Evolutionary conservation across 305 asterid genomes (phyloP).

Genomic region (Fraxinus sp.): DNA sequence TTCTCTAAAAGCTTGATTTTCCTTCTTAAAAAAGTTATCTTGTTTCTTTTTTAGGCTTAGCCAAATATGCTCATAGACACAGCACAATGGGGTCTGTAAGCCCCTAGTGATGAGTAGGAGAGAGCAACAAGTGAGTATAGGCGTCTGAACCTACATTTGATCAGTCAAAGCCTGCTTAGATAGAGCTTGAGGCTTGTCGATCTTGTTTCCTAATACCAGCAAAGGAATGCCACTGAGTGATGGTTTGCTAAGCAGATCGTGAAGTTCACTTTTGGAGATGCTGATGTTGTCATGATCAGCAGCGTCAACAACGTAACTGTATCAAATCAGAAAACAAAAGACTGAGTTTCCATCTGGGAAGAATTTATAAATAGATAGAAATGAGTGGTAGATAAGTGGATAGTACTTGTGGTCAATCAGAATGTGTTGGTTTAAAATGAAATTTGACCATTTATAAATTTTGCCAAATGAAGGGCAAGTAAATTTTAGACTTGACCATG

Average conservation of each 20-base stretch:
- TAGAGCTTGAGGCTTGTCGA: constrained; percentile 74
- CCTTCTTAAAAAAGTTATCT: background rate
- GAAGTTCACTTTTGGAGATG: constrained; percentile 78
- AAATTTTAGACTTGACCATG: constrained; percentile 2
- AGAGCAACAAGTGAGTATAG: background rate
- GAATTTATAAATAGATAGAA: no score
- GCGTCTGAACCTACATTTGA: constrained; percentile 58
- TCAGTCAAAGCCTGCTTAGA: constrained; percentile 88
- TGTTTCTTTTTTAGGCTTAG: background rate
- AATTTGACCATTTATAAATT: no score
- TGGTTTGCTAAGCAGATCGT: constrained; percentile 83
- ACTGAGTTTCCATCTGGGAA: background rate
- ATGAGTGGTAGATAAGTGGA: no score
- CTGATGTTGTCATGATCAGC: constrained; percentile 85
- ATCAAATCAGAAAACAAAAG: constrained; percentile 16
- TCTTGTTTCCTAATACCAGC: constrained; percentile 90
- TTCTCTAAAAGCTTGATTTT: background rate
- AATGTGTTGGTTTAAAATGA: no score
- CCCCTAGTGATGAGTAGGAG: background rate
- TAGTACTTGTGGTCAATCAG: no score
- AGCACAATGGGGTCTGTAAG: background rate
- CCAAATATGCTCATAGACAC: background rate
- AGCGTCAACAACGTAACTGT: constrained; percentile 94
- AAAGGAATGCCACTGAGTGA: constrained; percentile 87
- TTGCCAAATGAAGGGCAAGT: background rate